Conservation (phyloP, 306 rosid species). For the Macrotyloma uniflorum region DNA sequence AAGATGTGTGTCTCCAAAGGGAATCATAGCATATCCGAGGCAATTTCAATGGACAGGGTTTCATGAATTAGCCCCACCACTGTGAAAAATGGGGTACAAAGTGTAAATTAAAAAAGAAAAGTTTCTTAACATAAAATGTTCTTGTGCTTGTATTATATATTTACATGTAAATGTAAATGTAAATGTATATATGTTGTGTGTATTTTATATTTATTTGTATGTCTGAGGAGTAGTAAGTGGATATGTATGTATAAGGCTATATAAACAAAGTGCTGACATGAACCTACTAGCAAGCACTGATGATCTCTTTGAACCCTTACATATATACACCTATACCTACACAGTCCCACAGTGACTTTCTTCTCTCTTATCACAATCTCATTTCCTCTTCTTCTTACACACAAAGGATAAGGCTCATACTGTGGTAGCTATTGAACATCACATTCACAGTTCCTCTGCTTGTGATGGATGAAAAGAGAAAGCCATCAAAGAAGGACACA, state of each 20-base stretch:
- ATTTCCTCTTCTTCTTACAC: constrained; percentile 3
- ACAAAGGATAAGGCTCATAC: constrained; percentile 24
- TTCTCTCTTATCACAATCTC: constrained; percentile 26
- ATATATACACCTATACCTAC: neutral
- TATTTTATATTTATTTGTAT: neutral
- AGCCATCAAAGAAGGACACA: constrained; percentile 64
- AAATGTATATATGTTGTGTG: neutral
- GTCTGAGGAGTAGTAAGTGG: neutral
- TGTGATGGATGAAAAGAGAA: constrained; percentile 81
- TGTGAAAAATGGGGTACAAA: constrained; percentile 16
- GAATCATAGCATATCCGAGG: constrained; percentile 43
- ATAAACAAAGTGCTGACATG: constrained; percentile 24
- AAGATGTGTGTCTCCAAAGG: constrained; percentile 45
- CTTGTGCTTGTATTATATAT: neutral
- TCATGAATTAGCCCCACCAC: constrained; percentile 36
- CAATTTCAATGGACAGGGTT: constrained; percentile 19
- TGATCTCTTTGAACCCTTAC: constrained; percentile 35
- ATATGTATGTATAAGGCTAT: constrained; percentile 20
- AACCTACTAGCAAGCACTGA: constrained; percentile 37
- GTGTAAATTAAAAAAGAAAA: neutral
- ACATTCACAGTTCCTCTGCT: neutral
- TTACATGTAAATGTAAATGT: neutral
- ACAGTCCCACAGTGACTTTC: constrained; percentile 17
- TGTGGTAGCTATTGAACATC: neutral
- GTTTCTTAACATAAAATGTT: neutral